Evolutionary conservation across 148 eudicot genomes (phyloP).

Genomic region (Drosera capensis): DNA sequence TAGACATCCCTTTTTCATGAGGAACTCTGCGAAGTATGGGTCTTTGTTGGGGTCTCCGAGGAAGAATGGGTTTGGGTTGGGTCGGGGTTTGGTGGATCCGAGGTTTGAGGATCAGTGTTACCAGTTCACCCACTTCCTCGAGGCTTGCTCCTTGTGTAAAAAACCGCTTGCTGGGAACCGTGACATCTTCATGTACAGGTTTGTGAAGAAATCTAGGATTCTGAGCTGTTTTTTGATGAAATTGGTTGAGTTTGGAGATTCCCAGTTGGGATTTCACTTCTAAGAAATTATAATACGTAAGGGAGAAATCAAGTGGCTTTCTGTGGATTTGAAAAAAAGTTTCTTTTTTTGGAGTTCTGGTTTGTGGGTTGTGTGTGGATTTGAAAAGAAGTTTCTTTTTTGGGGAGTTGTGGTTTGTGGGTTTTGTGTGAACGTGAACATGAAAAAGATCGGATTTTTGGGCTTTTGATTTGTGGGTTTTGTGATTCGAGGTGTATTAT

Average conservation of each 20-base stretch:
- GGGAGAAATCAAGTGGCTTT: no score
- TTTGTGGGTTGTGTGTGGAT: no score
- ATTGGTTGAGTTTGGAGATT: background rate
- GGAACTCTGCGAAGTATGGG: constrained; percentile 8
- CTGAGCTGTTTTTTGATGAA: background rate
- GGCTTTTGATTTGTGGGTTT: no score
- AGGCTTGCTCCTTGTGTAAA: constrained; percentile 6
- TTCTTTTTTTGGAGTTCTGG: no score
- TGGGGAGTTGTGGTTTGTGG: background rate
- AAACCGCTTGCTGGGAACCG: constrained; percentile 19
- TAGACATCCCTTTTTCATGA: constrained; percentile 6
- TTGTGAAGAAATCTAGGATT: constrained; percentile 3
- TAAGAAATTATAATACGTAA: background rate
- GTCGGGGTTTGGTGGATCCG: background rate
- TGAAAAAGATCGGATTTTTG: no score
- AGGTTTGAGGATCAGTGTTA: background rate
- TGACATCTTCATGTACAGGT: constrained; percentile 62
- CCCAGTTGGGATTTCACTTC: background rate
- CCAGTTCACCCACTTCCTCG: constrained; percentile 7
- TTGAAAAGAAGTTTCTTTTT: no score
- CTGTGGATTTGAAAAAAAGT: no score
- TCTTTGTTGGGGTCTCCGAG: constrained; percentile 19
- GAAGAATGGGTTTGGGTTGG: constrained; percentile 7
- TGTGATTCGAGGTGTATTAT: background rate
- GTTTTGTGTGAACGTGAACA: no score